Conservation (phyloP, 2,329 filamentous ascomycete genomes). For the Scedosporium dehoogii region DNA sequence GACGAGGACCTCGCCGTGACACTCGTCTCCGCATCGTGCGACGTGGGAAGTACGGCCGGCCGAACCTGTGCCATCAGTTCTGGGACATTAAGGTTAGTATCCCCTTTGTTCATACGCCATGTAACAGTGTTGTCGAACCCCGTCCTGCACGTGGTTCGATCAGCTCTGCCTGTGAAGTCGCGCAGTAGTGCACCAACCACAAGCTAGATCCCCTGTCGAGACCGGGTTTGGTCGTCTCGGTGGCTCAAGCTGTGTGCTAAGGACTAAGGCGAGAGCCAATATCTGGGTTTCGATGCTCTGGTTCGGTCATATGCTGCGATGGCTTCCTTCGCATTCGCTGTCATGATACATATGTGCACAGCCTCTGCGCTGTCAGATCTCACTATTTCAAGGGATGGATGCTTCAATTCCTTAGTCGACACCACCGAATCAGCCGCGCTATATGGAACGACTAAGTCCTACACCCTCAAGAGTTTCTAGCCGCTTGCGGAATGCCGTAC, state of each 20-base stretch:
- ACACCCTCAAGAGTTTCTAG: neutral
- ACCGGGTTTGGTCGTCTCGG: neutral
- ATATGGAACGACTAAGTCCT: neutral
- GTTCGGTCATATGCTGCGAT: no score
- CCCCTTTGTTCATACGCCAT: neutral
- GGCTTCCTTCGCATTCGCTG: no score
- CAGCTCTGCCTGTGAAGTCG: neutral
- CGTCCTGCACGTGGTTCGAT: neutral
- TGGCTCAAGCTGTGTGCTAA: no score
- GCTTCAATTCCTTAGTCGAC: neutral
- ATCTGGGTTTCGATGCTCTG: no score
- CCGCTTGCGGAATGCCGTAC: neutral
- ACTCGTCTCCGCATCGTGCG: neutral
- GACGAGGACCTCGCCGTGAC: neutral
- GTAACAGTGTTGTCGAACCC: neutral
- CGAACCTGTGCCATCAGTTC: neutral
- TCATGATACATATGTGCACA: neutral
- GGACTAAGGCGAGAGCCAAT: no score
- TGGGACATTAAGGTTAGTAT: neutral
- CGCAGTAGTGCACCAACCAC: neutral
- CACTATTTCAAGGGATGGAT: neutral
- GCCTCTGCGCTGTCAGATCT: neutral
- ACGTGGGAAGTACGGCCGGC: neutral
- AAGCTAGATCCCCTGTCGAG: neutral
- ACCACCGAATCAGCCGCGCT: neutral